Conservation (phyloP, 768 basidiomycete genomes). For the Suillus hirtellus region DNA sequence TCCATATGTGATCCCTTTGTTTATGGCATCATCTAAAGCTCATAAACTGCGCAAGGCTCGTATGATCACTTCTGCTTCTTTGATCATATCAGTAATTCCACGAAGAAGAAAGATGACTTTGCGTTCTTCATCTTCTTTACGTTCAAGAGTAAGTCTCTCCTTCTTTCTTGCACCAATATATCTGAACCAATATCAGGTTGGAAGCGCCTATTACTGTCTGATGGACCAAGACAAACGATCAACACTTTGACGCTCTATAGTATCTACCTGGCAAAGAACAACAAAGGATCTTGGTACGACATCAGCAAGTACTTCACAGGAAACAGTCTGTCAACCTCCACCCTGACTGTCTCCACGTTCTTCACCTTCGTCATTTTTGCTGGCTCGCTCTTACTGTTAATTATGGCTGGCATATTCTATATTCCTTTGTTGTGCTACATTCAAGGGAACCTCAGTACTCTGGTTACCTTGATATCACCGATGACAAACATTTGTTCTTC, state of each 20-base stretch:
- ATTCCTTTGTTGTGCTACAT: conserved; percentile 95
- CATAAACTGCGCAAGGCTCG: conserved; percentile 54
- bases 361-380: conserved; percentile 89
- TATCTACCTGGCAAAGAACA: conserved; percentile 65
- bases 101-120: conserved; percentile 95
- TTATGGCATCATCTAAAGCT: not conserved
- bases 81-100: conserved; percentile 92
- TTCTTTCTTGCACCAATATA: conserved; percentile 2
- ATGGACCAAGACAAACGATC: conserved; percentile 96
- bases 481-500: conserved; percentile 85
- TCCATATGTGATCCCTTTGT: conserved; percentile 56
- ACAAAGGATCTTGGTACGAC: conserved; percentile 61
- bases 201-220: conserved; percentile 88
- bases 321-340: conserved; percentile 76
- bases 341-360: conserved; percentile 83
- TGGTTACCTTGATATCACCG: conserved; percentile 80
- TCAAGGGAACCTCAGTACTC: conserved; percentile 91
- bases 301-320: conserved; percentile 77
- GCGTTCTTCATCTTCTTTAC: conserved; percentile 99
- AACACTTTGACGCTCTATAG: conserved; percentile 97
- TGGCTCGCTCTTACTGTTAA: conserved; percentile 78
- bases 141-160: conserved; percentile 80
- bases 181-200: conserved; percentile 50
- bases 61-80: conserved; percentile 99
- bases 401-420: conserved; percentile 85